A percentile compares a stretch with the other conserved stretches of the same genome.
phyloP scores from a whole-genome alignment of 305 asterid genomes.

The Petunia hybrid region DNA sequence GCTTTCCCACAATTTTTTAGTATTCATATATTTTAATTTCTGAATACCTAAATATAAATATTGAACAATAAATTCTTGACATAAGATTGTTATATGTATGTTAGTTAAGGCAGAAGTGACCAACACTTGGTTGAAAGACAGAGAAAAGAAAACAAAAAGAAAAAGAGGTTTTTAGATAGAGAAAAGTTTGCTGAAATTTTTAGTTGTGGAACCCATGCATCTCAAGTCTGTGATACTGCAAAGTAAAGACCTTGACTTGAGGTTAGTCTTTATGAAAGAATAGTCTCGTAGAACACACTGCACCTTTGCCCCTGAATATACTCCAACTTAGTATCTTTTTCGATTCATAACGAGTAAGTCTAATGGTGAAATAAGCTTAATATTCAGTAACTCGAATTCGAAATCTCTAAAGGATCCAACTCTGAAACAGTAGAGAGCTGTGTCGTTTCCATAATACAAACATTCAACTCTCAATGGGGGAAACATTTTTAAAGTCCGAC shows the following conservation, averaged over 20 bases:
- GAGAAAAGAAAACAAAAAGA: neutral
- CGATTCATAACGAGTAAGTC: too few species aligned
- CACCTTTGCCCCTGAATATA: neutral
- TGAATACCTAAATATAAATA: neutral
- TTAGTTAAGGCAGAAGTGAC: neutral
- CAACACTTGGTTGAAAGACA: neutral
- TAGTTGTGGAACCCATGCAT: constrained; percentile 8
- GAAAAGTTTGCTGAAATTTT: neutral
- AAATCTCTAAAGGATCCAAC: too few species aligned
- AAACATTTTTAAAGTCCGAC: too few species aligned
- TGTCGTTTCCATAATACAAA: too few species aligned
- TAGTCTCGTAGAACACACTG: neutral
- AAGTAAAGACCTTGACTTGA: constrained; percentile 1
- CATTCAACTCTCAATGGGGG: too few species aligned
- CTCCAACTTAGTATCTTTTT: too few species aligned
- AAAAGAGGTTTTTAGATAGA: neutral
- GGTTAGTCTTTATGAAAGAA: neutral
- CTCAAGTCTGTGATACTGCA: neutral
- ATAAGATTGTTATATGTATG: too few species aligned
- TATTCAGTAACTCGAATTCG: neutral
- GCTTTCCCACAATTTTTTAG: neutral
- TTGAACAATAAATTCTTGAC: neutral
- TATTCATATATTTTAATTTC: neutral
- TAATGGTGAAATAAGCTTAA: too few species aligned
- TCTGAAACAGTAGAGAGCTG: too few species aligned